A percentile compares a stretch with the other conserved stretches of the same genome.
These are phyloP conservation scores for Chrysopogon serrulatus DNA, from an alignment of 176 grass and related monocot species.

Conservation along the genomic window DNA sequence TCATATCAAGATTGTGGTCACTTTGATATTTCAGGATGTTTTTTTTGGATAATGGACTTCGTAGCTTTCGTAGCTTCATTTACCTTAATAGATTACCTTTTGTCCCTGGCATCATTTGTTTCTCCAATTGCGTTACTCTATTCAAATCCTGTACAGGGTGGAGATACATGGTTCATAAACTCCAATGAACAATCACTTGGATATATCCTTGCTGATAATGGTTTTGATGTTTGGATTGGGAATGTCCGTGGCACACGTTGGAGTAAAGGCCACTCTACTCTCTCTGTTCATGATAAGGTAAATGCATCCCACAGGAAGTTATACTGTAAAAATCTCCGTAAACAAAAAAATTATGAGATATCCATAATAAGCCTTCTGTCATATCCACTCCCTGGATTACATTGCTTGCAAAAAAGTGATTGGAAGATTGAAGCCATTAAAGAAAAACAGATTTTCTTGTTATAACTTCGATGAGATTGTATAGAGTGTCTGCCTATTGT, in stretches of 20 bases:
- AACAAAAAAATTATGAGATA: conserved; percentile 1
- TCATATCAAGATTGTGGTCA: not conserved
- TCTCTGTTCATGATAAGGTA: conserved; percentile 86
- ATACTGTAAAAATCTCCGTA: not conserved
- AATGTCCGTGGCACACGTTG: conserved; percentile 85
- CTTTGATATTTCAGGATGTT: conserved; percentile 11
- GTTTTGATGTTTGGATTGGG: conserved; percentile 97
- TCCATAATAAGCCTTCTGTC: not conserved
- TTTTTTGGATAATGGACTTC: not conserved
- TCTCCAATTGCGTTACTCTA: conserved; percentile 11
- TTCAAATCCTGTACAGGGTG: conserved; percentile 50
- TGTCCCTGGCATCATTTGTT: not conserved
- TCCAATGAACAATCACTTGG: conserved; percentile 68
- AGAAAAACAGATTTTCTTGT: not conserved
- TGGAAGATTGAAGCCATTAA: not conserved
- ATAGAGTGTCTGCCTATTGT: not conserved
- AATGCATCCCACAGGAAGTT: not conserved
- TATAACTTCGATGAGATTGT: conserved; percentile 8
- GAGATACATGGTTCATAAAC: conserved; percentile 94
- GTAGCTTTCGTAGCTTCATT: conserved; percentile 8
- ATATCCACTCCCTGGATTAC: not conserved
- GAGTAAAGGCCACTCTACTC: conserved; percentile 73
- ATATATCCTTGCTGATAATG: conserved; percentile 93
- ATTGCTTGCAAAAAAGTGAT: not conserved
- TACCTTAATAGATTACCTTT: not conserved